Evolutionary conservation across 2,329 filamentous ascomycete genomes (phyloP), one percentile per base, ranked within the genome.

Genomic region (Madurella mycetomatis): DNA sequence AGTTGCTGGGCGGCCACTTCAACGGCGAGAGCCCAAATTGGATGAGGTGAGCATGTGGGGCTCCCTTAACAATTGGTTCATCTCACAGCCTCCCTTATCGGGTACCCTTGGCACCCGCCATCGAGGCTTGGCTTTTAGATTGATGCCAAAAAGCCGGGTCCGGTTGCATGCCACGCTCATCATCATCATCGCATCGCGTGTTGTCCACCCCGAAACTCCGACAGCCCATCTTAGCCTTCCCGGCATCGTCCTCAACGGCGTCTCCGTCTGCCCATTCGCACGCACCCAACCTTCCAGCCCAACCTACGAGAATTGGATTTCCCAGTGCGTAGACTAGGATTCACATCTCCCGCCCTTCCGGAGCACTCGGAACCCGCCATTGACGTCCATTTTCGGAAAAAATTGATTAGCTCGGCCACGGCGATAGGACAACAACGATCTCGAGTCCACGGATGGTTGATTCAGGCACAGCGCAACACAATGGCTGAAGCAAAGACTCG

Each of bases 401-500:
- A n/a, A n/a, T n/a, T 25, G 7, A 7, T 3, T 25, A 25, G 4
- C 25, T 25, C 25, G 25, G 7, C 25, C 25, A 25, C 25, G 25
- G 25, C 7, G 25, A 25, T 25, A 25, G 25, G 7, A 25, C 25
- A 7, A 25, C 25, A 25, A 7, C 25, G 7, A 25, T 32, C 31
- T 47, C 34, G 16, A 31, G 16, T 34, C 42, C 32, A 41, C 39
- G 46, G 41, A 55, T 55, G 49, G 53, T 31, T 39, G n/a, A 31
- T 51, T 16, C 51, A 5, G 39, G 18, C 41, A 51, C 25, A 30
- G 15, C n/a, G 32, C 39, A 32, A 37, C 39, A 55, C 49, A 17
- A 68, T 68, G 66, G 51, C 66, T 16, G 66, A 65, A 55, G 58
- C 64, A 42, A 64, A 61, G 51, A 65, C 62, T 41, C 63, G 66